These are phyloP conservation scores for Aspergillus heteromorphus DNA, from an alignment of 495 filamentous ascomycete species.

Conservation along the genomic window DNA sequence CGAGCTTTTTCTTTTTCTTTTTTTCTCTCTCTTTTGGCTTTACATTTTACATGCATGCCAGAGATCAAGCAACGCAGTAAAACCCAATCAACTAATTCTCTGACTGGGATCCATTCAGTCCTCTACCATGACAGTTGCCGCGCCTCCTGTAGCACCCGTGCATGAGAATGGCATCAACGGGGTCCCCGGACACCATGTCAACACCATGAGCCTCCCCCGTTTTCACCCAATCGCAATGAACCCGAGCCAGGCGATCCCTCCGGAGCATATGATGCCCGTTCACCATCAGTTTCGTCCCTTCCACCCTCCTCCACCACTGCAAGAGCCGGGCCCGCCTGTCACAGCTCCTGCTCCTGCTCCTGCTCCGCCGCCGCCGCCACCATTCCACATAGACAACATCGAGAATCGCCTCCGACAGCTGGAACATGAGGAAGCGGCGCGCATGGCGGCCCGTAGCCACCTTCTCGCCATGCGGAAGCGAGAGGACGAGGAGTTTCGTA, in stretches of 20 bases:
- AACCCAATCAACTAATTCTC: slow-evolving; percentile 6
- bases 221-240: slow-evolving; percentile 48
- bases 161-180: slow-evolving; percentile 35
- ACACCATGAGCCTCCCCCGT: slow-evolving; percentile 30
- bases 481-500: slow-evolving; percentile 45
- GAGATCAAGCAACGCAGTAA: slow-evolving; percentile 5
- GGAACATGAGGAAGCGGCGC: slow-evolving; percentile 44
- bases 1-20: no score
- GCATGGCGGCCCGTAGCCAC: slow-evolving; percentile 40
- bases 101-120: slow-evolving; percentile 7
- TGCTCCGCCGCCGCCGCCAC: slow-evolving; percentile 25
- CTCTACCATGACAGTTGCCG: slow-evolving; percentile 35
- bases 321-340: slow-evolving; percentile 30
- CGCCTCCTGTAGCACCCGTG: slow-evolving; percentile 36
- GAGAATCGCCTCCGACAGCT: slow-evolving; percentile 40
- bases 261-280: slow-evolving; percentile 34
- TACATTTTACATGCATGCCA: slow-evolving; percentile 8
- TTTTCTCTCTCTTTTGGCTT: no score
- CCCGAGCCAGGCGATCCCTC: slow-evolving; percentile 32
- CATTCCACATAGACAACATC: slow-evolving; percentile 38
- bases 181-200: slow-evolving; percentile 27
- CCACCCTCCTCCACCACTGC: slow-evolving; percentile 28
- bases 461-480: slow-evolving; percentile 41
- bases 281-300: slow-evolving; percentile 38
- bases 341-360: no score